Evolutionary conservation across 768 basidiomycete species (phyloP), one percentile per base, ranked within the genome.

Genomic region (Imleria badia): DNA sequence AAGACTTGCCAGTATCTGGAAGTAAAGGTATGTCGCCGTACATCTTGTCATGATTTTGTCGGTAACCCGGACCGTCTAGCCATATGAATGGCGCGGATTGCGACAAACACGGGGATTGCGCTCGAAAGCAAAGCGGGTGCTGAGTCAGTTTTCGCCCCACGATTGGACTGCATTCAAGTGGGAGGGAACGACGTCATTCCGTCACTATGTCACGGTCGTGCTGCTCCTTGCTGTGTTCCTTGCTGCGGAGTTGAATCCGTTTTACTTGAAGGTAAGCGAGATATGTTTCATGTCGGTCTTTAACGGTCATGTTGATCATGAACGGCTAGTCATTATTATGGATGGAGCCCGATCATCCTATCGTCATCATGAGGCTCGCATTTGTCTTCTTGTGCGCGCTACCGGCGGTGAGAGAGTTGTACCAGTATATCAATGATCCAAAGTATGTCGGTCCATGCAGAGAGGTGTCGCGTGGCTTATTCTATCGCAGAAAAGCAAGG

Each of bases 281-380:
- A 51, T 38, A 40, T 57, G 42, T 30, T 45, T 55, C 48, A 47
- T 50, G 48, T 50, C 51, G 57, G 54, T 39, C 42, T 51, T 52
- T 63, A 76, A 22, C 51, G 41, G 55, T 46, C 31, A 48, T 47
- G 65, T 73, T 44, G 52, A 59, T 51, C 48, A 51, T 42, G 55
- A 78, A 83, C 79, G 70, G 72, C 72, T 23, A 69, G 67, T 69
- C 67, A 8, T 61, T 85, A 56, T 76, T 94, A 35, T 93, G 91
- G 91, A 87, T 94, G 86, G 90, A 93, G 66, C 92, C 91, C 34
- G 86, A 91, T 69, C 91, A 94, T 68, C 91, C 91, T 12, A 83
- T 94, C 59, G 78, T 94, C 46, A 88, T 92, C 54, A 73, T 82
- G 58, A 73, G 80, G 33, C 79, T 94, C 11, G 84, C 82, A 15